Evolutionary conservation across 108 stramenopile species (phyloP), one percentile per base, ranked within the genome.

Genomic region (Schizochytrium sp.): DNA sequence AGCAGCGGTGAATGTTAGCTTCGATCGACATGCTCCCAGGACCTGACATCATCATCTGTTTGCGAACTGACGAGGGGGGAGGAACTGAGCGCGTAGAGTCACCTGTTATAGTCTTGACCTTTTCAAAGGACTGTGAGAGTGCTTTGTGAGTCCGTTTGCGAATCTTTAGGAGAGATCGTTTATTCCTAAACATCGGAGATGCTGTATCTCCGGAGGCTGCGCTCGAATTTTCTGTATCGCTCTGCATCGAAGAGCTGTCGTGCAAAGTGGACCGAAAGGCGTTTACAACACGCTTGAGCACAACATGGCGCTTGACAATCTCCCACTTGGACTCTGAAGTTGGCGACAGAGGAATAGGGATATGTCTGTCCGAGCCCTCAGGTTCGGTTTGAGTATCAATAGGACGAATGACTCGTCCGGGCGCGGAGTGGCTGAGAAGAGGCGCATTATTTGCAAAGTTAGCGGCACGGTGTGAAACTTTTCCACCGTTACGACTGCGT

Each of bases 281-380:
- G 15, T 83, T 83, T 8, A 83, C 76, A 12, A 50, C 76, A 5
- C 76, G 76, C 5, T 55, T 83, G 10, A 55, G 76, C 76, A 83
- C 53, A 55, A 83, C 47, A 28, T 83, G 76, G 28, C 53, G 50
- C 76, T 55, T 49, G 53, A 83, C 76, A 38, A 83, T 55, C 13
- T 55, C 76, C 76, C 76, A 83, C 76, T 83, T 83, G 47, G 76
- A 83, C 47, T 83, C 76, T 3, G 64, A 69, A 38, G 64, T 28
- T 15, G 64, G 64, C 12, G 64, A 69, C 40, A 69, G 64, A 7
- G 64, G 64, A 69, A 69, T 69, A 3, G 64, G 44, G 44, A 69
- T 69, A 38, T 69, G 64, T 38, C 64, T 38, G 42, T 69, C 19
- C 12, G 55, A 10, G 59, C 17, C n/a, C 59, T 60, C n/a, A 0